These are phyloP conservation scores for Solanum hybrid DNA, from an alignment of 305 asterid species.

Conservation along the genomic window DNA sequence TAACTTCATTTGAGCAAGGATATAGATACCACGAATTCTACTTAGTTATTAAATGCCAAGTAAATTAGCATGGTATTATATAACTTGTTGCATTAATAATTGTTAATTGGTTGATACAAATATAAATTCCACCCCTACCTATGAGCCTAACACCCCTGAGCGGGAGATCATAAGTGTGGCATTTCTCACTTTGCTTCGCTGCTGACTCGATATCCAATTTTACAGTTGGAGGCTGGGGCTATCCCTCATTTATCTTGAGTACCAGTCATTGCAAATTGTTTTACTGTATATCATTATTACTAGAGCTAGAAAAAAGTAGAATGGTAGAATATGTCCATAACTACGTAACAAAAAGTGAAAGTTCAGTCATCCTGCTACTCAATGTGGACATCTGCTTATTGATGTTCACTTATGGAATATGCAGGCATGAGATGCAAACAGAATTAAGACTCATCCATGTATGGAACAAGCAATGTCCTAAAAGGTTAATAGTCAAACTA, in stretches of 20 bases:
- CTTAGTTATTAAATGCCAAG: background rate
- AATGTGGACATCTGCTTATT: background rate
- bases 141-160: background rate
- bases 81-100: background rate
- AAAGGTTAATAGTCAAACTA: background rate
- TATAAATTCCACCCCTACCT: background rate
- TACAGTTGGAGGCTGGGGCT: background rate
- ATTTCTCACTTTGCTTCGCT: background rate
- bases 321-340: background rate
- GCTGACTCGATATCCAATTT: background rate
- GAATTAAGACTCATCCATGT: background rate
- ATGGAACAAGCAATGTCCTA: background rate
- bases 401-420: background rate
- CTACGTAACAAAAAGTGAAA: background rate
- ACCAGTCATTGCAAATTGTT: background rate
- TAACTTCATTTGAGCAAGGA: background rate
- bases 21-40: background rate
- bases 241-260: background rate
- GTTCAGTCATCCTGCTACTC: background rate
- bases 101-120: background rate
- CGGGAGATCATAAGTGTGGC: background rate
- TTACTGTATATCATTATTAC: background rate
- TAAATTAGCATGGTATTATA: background rate
- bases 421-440: background rate
- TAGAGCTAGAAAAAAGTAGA: background rate